These are phyloP conservation scores for Meyerozyma smithsonii DNA, from an alignment of 1,139 yeast genomes.

Conservation along the genomic window DNA sequence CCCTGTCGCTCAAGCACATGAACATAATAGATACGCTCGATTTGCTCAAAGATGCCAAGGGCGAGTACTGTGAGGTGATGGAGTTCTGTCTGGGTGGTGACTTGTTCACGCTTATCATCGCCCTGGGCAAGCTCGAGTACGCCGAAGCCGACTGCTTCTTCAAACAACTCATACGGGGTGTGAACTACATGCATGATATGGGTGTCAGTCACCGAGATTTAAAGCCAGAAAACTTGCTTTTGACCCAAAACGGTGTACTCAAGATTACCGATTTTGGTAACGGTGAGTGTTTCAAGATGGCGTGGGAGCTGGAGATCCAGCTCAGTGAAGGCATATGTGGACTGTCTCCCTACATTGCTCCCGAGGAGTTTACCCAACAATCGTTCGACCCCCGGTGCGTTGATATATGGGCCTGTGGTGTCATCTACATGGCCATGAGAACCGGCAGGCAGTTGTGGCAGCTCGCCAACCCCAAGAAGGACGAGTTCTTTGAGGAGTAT, in stretches of 20 bases:
- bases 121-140: conserved; percentile 78
- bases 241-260: conserved; percentile 73
- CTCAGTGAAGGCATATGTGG: conserved; percentile 82
- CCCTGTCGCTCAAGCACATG: conserved; percentile 42
- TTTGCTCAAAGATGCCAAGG: conserved; percentile 81
- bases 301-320: conserved; percentile 90
- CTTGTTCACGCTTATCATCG: conserved; percentile 75
- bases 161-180: conserved; percentile 87
- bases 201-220: conserved; percentile 95
- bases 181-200: conserved; percentile 94
- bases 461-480: conserved; percentile 67
- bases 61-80: conserved; percentile 95
- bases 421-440: conserved; percentile 97
- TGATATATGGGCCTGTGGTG: conserved; percentile 96
- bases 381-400: conserved; percentile 89
- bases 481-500: conserved; percentile 74
- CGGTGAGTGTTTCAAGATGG: conserved; percentile 93
- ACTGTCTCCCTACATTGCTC: conserved; percentile 91
- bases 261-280: conserved; percentile 96
- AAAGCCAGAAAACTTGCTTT: conserved; percentile 85
- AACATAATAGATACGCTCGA: conserved; percentile 82
- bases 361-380: conserved; percentile 75
- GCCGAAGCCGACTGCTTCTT: conserved; percentile 94
- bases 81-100: conserved; percentile 97
- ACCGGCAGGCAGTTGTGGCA: conserved; percentile 95